These are phyloP conservation scores for Puccinia polysora DNA, from an alignment of 1,284 basidiomycete species.

Conservation along the genomic window DNA sequence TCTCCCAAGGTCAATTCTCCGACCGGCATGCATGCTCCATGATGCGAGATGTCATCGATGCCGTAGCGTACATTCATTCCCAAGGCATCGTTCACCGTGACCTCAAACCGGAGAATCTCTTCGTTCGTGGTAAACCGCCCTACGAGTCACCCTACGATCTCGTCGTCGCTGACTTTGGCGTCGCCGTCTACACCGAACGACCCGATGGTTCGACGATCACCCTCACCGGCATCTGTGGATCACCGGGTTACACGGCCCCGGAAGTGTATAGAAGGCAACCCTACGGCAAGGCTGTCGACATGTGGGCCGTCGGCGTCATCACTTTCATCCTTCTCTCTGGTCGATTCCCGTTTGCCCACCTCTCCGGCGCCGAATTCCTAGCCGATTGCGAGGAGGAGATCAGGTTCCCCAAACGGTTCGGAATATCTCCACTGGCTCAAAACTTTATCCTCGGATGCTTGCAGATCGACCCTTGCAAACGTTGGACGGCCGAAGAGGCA, in stretches of 20 bases:
- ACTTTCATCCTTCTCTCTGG: slow-evolving; percentile 62
- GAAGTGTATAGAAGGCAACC: slow-evolving; percentile 91
- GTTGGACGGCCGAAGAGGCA: slow-evolving; percentile 36
- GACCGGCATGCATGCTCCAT: slow-evolving; percentile 10
- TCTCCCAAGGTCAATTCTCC: slow-evolving; percentile 12
- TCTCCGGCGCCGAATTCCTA: slow-evolving; percentile 30
- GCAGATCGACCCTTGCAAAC: slow-evolving; percentile 28
- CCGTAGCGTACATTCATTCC: slow-evolving; percentile 53
- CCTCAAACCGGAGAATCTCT: slow-evolving; percentile 72
- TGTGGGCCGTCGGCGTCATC: slow-evolving; percentile 97
- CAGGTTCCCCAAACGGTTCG: slow-evolving; percentile 28
- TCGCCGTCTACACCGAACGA: slow-evolving; percentile 77
- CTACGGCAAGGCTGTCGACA: slow-evolving; percentile 93
- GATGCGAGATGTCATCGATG: slow-evolving; percentile 16
- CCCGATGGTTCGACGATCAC: not conserved
- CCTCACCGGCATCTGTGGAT: slow-evolving; percentile 24
- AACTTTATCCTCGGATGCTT: slow-evolving; percentile 35
- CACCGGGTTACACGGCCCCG: slow-evolving; percentile 56
- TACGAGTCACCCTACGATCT: slow-evolving; percentile 66
- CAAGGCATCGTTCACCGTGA: slow-evolving; percentile 56
- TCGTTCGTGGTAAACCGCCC: slow-evolving; percentile 89
- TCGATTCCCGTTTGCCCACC: slow-evolving; percentile 31
- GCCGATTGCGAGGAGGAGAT: slow-evolving; percentile 10
- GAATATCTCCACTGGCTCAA: slow-evolving; percentile 10
- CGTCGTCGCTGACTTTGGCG: slow-evolving; percentile 78